Percentiles rank a stretch among this genome's conserved stretches.
These are phyloP conservation scores for Lepidium sativum DNA, from an alignment of 345 rosid species.

Conservation along the genomic window DNA sequence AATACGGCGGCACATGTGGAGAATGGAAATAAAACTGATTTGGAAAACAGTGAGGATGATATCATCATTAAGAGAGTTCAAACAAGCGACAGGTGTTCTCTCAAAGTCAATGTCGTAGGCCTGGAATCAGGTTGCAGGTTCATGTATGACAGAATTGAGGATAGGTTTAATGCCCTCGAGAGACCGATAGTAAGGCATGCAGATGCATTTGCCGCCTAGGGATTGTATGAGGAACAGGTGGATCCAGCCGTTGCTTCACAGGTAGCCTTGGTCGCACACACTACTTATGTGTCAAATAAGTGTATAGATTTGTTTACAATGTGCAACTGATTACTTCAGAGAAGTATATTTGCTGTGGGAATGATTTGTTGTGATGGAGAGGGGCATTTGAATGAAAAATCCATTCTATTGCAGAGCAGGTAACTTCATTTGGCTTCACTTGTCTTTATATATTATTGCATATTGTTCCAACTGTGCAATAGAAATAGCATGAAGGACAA, in stretches of 20 bases:
- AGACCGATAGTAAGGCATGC: conserved; percentile 53
- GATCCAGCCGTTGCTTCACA: conserved; percentile 94
- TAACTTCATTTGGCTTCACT: conserved; percentile 21
- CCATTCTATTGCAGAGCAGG: conserved; percentile 87
- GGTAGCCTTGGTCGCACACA: conserved; percentile 31
- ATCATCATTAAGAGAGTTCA: conserved; percentile 59
- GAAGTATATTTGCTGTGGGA: conserved; percentile 71
- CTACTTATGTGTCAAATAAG: not conserved
- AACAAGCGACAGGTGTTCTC: conserved; percentile 48
- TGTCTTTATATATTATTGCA: not conserved
- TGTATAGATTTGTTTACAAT: conserved; percentile 15
- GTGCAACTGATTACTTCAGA: conserved; percentile 45
- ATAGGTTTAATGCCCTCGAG: conserved; percentile 74
- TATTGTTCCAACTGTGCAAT: not conserved
- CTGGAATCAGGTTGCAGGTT: conserved; percentile 77
- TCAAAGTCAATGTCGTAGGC: conserved; percentile 47
- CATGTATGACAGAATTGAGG: conserved; percentile 84
- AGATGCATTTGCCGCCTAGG: conserved; percentile 46
- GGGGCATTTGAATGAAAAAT: conserved; percentile 83
- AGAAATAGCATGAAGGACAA: not conserved
- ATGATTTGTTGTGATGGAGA: conserved; percentile 97
- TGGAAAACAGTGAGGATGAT: conserved; percentile 51
- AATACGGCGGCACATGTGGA: conserved; percentile 29
- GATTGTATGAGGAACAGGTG: conserved; percentile 59
- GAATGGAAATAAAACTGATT: conserved; percentile 30